These are phyloP conservation scores for Lichenothelia convexa DNA, from an alignment of 495 filamentous ascomycete species.

Conservation along the genomic window DNA sequence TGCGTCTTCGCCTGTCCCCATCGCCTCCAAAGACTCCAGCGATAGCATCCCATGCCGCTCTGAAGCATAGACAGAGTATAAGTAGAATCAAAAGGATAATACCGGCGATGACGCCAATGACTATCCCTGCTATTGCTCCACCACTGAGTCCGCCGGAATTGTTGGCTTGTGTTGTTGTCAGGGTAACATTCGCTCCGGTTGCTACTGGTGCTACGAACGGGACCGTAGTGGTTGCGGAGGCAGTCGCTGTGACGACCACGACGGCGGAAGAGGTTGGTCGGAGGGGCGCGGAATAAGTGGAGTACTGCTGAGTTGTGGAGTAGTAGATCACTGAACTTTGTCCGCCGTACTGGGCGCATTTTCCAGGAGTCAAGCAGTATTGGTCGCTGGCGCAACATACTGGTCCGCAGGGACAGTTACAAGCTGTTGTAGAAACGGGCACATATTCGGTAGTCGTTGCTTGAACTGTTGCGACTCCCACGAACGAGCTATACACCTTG, in stretches of 20 bases:
- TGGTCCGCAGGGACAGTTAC: constrained; percentile 45
- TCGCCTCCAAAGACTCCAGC: constrained; percentile 49
- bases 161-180: constrained; percentile 14
- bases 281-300: constrained; percentile 35
- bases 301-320: constrained; percentile 25
- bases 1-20: constrained; percentile 27
- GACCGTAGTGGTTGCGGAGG: constrained; percentile 36
- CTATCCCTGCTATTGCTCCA: constrained; percentile 88
- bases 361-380: constrained; percentile 34
- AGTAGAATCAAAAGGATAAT: constrained; percentile 52
- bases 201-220: constrained; percentile 38
- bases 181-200: constrained; percentile 31
- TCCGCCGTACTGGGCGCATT: constrained; percentile 9
- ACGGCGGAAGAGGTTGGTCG: constrained; percentile 49
- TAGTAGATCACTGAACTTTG: constrained; percentile 12
- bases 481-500: constrained; percentile 41
- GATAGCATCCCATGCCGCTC: constrained; percentile 42
- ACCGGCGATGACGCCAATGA: constrained; percentile 69
- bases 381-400: constrained; percentile 60
- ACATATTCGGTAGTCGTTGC: constrained; percentile 8
- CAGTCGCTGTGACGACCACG: constrained; percentile 35
- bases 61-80: constrained; percentile 56
- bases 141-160: constrained; percentile 30
- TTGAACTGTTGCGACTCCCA: constrained; percentile 12
- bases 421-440: constrained; percentile 28